Conservation (phyloP, 768 basidiomycete genomes). For the Candolleomyces efflorescens region DNA sequence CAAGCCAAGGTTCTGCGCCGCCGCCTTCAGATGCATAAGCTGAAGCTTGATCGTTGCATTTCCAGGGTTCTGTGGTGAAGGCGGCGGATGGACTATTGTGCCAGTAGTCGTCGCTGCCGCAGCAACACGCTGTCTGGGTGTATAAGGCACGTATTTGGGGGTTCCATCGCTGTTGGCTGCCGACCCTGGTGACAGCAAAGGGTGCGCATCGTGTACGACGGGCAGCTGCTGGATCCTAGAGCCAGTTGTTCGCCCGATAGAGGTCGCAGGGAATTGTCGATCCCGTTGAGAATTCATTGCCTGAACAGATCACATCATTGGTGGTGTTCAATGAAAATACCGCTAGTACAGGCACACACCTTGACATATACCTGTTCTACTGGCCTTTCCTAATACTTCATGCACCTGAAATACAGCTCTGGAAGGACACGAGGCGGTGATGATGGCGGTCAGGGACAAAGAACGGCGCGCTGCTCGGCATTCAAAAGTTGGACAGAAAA, state of each 20-base stretch:
- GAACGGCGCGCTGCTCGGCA: too few species aligned
- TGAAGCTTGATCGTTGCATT: conserved; percentile 68
- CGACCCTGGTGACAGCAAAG: conserved; percentile 48
- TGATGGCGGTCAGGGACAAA: too few species aligned
- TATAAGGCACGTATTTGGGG: conserved; percentile 71
- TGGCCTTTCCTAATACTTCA: too few species aligned
- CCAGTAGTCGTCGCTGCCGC: conserved; percentile 44
- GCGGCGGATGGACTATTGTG: conserved; percentile 43
- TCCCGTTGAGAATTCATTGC: conserved; percentile 1
- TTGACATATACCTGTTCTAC: too few species aligned
- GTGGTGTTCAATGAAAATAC: background rate
- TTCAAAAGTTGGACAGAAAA: too few species aligned
- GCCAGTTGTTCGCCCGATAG: conserved; percentile 50
- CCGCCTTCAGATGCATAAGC: conserved; percentile 68
- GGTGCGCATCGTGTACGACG: conserved; percentile 61
- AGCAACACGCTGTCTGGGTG: conserved; percentile 59
- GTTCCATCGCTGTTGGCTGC: conserved; percentile 18
- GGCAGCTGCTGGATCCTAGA: conserved; percentile 32
- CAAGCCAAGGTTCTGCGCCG: conserved; percentile 64
- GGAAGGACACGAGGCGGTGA: too few species aligned
- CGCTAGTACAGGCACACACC: too few species aligned
- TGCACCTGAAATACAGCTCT: too few species aligned
- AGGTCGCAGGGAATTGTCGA: conserved; percentile 44
- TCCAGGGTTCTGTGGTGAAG: conserved; percentile 44
- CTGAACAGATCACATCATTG: background rate